These are phyloP conservation scores for Gaertneriomyces semiglobifer DNA, from an alignment of 192 early-diverging fungal species.

Conservation along the genomic window DNA sequence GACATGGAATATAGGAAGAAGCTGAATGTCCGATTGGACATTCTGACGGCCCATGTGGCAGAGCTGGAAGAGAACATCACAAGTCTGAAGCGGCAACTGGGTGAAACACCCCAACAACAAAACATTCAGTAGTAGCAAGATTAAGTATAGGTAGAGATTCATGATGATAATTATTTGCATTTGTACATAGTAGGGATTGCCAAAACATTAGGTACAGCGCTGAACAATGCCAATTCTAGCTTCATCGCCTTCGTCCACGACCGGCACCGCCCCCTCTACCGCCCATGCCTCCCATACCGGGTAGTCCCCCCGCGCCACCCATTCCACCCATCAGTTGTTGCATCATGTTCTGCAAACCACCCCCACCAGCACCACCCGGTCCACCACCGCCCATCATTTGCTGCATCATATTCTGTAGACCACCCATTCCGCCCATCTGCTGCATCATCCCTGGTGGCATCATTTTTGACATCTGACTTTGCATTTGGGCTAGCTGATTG, in stretches of 20 bases:
- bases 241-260: slow-evolving; percentile 21
- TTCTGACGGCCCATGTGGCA: slow-evolving; percentile 40
- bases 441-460: slow-evolving; percentile 58
- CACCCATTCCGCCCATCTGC: slow-evolving; percentile 71
- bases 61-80: slow-evolving; percentile 31
- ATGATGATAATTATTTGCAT: no score
- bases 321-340: slow-evolving; percentile 57
- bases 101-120: not conserved
- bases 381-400: slow-evolving; percentile 58
- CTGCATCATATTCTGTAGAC: slow-evolving; percentile 82
- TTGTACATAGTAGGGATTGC: no score
- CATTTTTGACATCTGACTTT: slow-evolving; percentile 34
- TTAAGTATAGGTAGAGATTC: not conserved
- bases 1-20: slow-evolving; percentile 48
- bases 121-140: not conserved
- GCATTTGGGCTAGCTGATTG: slow-evolving; percentile 52
- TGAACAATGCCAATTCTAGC: not conserved
- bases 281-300: slow-evolving; percentile 32
- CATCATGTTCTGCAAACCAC: slow-evolving; percentile 75
- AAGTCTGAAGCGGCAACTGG: slow-evolving; percentile 11
- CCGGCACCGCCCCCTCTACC: slow-evolving; percentile 21
- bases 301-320: slow-evolving; percentile 8
- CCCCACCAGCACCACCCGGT: slow-evolving; percentile 54
- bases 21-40: slow-evolving; percentile 37
- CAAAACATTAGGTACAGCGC: no score